Conservation (phyloP, 352 stramenopile species). For the Globisporangium okanoganense region DNA sequence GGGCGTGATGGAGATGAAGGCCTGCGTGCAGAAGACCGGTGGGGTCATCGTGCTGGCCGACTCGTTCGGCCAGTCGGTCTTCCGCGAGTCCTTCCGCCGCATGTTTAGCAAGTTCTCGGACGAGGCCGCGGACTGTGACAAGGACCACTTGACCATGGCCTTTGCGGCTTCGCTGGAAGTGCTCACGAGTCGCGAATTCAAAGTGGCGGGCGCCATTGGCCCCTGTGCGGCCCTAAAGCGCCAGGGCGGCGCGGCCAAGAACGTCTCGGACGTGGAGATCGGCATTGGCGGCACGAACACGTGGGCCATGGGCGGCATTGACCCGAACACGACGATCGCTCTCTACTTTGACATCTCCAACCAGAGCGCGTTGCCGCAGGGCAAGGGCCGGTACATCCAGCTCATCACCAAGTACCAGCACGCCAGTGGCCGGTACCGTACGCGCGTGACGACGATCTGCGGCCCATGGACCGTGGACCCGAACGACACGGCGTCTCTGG, state of each 20-base stretch:
- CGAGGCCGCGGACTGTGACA: slow-evolving; percentile 92
- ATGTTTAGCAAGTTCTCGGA: slow-evolving; percentile 97
- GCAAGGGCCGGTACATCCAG: slow-evolving; percentile 96
- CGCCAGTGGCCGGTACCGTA: slow-evolving; percentile 92
- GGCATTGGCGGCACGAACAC: slow-evolving; percentile 87
- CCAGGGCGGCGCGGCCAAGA: slow-evolving; percentile 76
- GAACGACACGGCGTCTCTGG: slow-evolving; percentile 91
- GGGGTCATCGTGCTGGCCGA: slow-evolving; percentile 98
- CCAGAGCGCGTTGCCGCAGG: slow-evolving; percentile 58
- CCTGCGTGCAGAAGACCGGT: slow-evolving; percentile 97
- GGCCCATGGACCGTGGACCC: slow-evolving; percentile 93
- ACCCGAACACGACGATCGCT: slow-evolving; percentile 97
- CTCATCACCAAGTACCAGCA: slow-evolving; percentile 99
- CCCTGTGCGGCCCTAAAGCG: slow-evolving; percentile 96
- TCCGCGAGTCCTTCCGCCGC: slow-evolving; percentile 97
- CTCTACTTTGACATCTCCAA: slow-evolving; percentile 99
- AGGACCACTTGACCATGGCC: slow-evolving; percentile 95
- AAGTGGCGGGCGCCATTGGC: slow-evolving; percentile 97
- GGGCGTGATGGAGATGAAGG: slow-evolving; percentile 98
- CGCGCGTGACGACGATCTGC: slow-evolving; percentile 97
- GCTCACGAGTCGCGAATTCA: slow-evolving; percentile 98
- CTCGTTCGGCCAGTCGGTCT: slow-evolving; percentile 98
- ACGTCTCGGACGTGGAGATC: slow-evolving; percentile 97
- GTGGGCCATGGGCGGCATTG: slow-evolving; percentile 97
- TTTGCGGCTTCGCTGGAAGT: slow-evolving; percentile 95